phyloP scores from a whole-genome alignment of 495 filamentous ascomycete species.

The Aspergillus taichungensis region DNA sequence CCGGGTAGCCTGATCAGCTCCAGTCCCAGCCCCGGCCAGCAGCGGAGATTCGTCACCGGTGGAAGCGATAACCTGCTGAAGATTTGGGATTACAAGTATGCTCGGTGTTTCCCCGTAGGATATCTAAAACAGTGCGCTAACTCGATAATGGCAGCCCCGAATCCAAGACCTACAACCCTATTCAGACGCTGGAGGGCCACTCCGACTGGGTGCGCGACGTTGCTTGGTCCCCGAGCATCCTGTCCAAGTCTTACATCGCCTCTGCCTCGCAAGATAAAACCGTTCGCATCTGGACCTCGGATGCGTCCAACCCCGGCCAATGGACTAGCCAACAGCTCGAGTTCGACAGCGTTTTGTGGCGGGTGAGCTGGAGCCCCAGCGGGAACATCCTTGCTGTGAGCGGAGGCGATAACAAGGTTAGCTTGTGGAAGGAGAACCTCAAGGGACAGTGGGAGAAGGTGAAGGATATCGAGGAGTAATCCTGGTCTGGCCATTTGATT shows the following conservation, averaged over 20 bases:
- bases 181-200: conserved; percentile 61
- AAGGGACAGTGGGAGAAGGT: conserved; percentile 84
- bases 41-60: conserved; percentile 82
- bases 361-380: conserved; percentile 95
- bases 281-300: conserved; percentile 90
- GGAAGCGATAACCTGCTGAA: conserved; percentile 88
- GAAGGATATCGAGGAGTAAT: conserved; percentile 87
- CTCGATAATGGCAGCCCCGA: conserved; percentile 31
- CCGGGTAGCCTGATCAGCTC: conserved; percentile 73
- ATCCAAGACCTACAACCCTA: conserved; percentile 44
- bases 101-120: neutral
- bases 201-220: conserved; percentile 98
- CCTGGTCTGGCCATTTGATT: conserved; percentile 3
- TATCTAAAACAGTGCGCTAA: too few relatives aligned
- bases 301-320: conserved; percentile 48
- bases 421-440: conserved; percentile 51
- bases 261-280: conserved; percentile 93
- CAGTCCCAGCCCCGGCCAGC: conserved; percentile 49
- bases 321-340: conserved; percentile 79
- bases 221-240: conserved; percentile 87
- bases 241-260: conserved; percentile 93
- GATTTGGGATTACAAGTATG: conserved; percentile 69
- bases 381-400: conserved; percentile 94
- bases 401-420: conserved; percentile 94
- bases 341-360: conserved; percentile 87